Conservation (phyloP, 371 early-diverging fungal species). For the Nematocida displodere region DNA sequence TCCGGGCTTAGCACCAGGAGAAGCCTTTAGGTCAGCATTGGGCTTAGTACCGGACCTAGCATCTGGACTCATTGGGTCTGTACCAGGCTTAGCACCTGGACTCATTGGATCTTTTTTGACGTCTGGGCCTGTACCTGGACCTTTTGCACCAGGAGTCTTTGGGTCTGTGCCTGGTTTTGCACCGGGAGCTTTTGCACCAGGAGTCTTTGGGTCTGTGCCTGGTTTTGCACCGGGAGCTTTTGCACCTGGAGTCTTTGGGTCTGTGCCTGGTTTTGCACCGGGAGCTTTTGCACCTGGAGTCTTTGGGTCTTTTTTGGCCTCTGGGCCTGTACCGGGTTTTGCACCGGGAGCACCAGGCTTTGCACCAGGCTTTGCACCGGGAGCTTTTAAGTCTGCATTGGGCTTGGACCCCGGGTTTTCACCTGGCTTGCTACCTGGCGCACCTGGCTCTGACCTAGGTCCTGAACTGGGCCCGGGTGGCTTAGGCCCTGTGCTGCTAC, state of each 20-base stretch:
- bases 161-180: background rate
- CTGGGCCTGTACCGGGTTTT: background rate
- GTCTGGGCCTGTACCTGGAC: background rate
- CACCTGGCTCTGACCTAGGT: too few species aligned
- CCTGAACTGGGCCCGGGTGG: too few species aligned
- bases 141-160: background rate
- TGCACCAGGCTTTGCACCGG: background rate
- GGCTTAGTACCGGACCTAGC: background rate
- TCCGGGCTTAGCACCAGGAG: too few species aligned
- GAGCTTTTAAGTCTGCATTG: background rate
- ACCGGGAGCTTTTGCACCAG: background rate
- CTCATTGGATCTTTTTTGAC: background rate
- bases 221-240: background rate
- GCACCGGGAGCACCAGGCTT: background rate
- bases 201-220: background rate
- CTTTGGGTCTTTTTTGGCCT: background rate
- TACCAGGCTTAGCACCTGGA: background rate
- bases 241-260: too few species aligned
- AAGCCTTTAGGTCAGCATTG: too few species aligned
- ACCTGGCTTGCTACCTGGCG: background rate
- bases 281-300: background rate
- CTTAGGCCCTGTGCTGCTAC: too few species aligned
- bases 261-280: background rate
- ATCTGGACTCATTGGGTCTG: background rate
- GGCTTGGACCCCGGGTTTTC: background rate